These are phyloP conservation scores for Naganishia albida DNA, from an alignment of 1,284 basidiomycete genomes.

Conservation along the genomic window DNA sequence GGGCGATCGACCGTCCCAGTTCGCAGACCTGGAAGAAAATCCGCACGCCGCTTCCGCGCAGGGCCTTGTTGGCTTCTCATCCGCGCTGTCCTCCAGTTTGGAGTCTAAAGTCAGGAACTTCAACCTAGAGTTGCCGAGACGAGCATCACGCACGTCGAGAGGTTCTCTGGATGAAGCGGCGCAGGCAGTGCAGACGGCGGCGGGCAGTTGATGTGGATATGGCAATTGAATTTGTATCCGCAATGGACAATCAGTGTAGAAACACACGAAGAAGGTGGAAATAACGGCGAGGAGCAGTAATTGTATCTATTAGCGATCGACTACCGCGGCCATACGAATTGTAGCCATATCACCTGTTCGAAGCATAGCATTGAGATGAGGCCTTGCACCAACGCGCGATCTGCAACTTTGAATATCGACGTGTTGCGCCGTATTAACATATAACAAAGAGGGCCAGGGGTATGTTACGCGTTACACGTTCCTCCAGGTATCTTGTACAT, in stretches of 20 bases:
- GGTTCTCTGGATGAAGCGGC: background rate
- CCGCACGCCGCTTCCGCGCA: background rate
- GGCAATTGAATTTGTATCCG: background rate
- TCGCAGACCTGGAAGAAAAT: conserved; percentile 18
- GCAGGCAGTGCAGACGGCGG: background rate
- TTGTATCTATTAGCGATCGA: background rate
- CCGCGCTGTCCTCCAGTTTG: conserved; percentile 19
- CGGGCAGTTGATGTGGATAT: background rate
- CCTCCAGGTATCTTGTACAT: too few relatives aligned
- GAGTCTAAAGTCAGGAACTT: conserved; percentile 17
- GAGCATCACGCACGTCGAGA: conserved; percentile 3
- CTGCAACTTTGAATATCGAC: too few relatives aligned
- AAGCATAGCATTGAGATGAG: too few relatives aligned
- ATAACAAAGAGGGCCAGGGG: too few relatives aligned
- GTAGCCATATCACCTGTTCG: too few relatives aligned
- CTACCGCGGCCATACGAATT: background rate
- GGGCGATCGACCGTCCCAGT: conserved; percentile 12
- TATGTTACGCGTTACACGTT: too few relatives aligned
- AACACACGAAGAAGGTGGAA: background rate
- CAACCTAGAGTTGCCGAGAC: conserved; percentile 10
- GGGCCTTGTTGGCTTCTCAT: conserved; percentile 3
- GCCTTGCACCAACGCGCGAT: too few relatives aligned
- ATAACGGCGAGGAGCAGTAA: background rate
- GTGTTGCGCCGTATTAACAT: too few relatives aligned
- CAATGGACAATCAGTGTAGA: background rate